phyloP scores from a whole-genome alignment of 306 rosid species.

The Vigna mungo region DNA sequence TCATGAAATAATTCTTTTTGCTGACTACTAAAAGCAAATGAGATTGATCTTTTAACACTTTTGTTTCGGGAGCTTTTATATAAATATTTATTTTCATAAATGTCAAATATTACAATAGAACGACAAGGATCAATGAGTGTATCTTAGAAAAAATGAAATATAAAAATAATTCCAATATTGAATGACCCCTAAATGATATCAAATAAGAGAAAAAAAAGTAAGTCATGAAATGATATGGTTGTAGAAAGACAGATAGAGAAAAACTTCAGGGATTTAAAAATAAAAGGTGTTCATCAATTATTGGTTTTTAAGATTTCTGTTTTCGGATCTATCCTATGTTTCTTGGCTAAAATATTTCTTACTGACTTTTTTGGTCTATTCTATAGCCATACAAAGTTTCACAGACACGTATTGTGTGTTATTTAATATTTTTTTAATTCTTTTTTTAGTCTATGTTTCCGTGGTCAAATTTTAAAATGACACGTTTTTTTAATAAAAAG shows the following conservation, averaged over 20 bases:
- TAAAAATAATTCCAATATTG: too few species aligned
- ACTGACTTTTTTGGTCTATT: neutral
- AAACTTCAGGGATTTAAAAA: too few species aligned
- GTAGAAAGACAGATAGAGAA: too few species aligned
- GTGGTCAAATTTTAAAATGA: neutral
- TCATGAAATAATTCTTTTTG: constrained; percentile 30
- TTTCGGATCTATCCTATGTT: neutral
- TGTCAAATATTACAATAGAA: neutral
- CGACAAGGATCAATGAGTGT: neutral
- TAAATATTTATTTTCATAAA: neutral
- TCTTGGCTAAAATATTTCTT: neutral
- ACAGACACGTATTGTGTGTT: neutral
- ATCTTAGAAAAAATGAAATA: too few species aligned
- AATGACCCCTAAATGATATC: too few species aligned
- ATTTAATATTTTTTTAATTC: neutral
- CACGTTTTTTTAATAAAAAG: neutral
- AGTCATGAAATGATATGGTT: too few species aligned
- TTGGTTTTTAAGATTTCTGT: neutral
- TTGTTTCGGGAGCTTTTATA: constrained; percentile 9
- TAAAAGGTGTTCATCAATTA: too few species aligned
- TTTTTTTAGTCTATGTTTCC: neutral
- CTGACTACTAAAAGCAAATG: constrained; percentile 14
- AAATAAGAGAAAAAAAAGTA: too few species aligned
- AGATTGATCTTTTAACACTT: constrained; percentile 1
- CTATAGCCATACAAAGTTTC: neutral